Evolutionary conservation across 2,329 filamentous ascomycete genomes (phyloP), one percentile per base, ranked within the genome.

Genomic region (Neospermospora avenae): DNA sequence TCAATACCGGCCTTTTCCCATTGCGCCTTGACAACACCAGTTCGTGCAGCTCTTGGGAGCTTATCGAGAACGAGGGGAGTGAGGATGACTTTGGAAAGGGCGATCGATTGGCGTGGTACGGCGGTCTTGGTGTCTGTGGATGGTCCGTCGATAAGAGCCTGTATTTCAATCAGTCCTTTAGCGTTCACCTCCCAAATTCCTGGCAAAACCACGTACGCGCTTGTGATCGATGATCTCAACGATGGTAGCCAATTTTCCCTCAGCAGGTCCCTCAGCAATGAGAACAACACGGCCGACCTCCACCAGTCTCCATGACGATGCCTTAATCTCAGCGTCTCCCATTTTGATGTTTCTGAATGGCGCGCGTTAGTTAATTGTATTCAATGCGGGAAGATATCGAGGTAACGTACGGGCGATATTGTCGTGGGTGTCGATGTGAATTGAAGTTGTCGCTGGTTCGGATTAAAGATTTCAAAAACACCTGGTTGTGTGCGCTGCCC

Each of bases 221-320:
- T 96, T 97, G 89, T 99, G 93, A 83, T 99, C 95, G 83, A 99
- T 95, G 81, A 99, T 98, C 88, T 99, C 93, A 81, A 96, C 92
- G 76, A 99, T 93, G 74, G 88, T 83, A 75, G 93, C 96, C 74
- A 98, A 86, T 78, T 90, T 90, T 82, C 93, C 93, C 72, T 83
- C 90, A 73, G 88, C 87, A 76, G 92, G 89, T 77, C 85, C 81
- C 74, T 79, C 80, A 80, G 91, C 89, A 83, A 98, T 88, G 79
- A 96, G 87, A 78, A 96, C 89, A 76, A 99, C 87, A 78, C 95
- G 92, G 87, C 95, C 95, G 80, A 97, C 91, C 88, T 99, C 93
- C 79, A 99, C 93, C 81, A 92, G 85, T 84, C 93, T 93, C 92
- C 92, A 96, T 79, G 87, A 84, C 77, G 89, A 89, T 78, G 86